A percentile compares a stretch with the other conserved stretches of the same genome.
Evolutionary conservation across 2,329 filamentous ascomycete species (phyloP).

Genomic region (Exophiala aquamarina): DNA sequence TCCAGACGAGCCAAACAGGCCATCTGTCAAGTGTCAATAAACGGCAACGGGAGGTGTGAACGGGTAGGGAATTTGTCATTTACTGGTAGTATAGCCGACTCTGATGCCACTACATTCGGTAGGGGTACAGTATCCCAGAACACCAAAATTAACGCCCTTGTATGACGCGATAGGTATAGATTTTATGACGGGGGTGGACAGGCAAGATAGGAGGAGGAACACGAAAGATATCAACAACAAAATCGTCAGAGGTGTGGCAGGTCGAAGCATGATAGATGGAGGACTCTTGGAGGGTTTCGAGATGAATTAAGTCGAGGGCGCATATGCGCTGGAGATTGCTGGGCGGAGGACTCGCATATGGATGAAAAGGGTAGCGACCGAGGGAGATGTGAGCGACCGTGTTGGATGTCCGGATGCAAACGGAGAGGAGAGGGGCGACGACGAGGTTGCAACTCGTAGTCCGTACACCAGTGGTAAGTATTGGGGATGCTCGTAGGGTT

Average conservation of each 20-base stretch:
- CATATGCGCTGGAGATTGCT: not conserved
- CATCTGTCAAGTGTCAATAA: conserved; percentile 38
- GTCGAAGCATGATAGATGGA: conserved; percentile 71
- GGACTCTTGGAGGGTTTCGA: not conserved
- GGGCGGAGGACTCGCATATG: not conserved
- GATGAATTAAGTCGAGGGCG: conserved; percentile 1
- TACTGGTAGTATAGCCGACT: conserved; percentile 85
- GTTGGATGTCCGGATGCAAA: not conserved
- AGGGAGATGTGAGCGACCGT: not conserved
- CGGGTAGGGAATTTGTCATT: conserved; percentile 36
- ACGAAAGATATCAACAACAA: conserved; percentile 83
- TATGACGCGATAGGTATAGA: conserved; percentile 79
- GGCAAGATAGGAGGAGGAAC: conserved; percentile 77
- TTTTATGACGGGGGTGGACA: conserved; percentile 89
- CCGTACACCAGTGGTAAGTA: too few relatives aligned
- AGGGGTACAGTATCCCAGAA: conserved; percentile 81
- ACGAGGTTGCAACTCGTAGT: too few relatives aligned
- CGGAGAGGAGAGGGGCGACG: too few relatives aligned
- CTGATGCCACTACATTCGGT: conserved; percentile 68
- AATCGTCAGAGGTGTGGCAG: conserved; percentile 85
- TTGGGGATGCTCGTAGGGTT: too few relatives aligned
- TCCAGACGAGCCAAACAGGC: conserved; percentile 46
- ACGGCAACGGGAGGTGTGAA: conserved; percentile 10
- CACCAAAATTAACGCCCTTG: conserved; percentile 77
- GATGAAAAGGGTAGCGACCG: not conserved